Base-by-base conservation (phyloP, 179 eudicot genomes). In the Sideroxylon spinosum region DNA sequence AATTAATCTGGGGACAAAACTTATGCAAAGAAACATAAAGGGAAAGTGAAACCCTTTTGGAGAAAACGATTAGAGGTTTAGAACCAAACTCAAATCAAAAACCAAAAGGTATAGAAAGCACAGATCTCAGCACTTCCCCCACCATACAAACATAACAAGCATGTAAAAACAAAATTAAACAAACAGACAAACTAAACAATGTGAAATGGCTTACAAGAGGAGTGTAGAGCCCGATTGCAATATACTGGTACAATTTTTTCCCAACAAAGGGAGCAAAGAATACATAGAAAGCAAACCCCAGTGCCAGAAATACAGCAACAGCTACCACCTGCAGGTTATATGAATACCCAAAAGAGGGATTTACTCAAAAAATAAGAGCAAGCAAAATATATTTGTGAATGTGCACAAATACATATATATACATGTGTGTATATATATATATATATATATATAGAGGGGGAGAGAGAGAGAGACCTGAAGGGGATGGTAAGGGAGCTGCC, bases 211-310 rank as follows among this genome's bases (percentile, higher is more conserved):
- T 91, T 81, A 96, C 99, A 68, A 96, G 92, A 87, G 98, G 98
- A 83, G 98, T 96, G 82, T 96, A 96, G 80, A 96, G 81, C 75
- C 98, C 99, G 89, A 94, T 91, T 62, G 86, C 90, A 62, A 92
- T 91, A 72, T 91, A 94, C 87, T 96, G 98, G 79, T 88, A 89
- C 76, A 91, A 79, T 84, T 88, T 87, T 82, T 83, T 94, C 73
- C 98, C 99, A 76, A 96, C 97, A 94, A 96, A 96, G 70, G 99
- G 99, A 17, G 95, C 97, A 89, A 96, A 96, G 88, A 96, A 96
- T 2, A 96, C 99, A 89, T 94, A 96, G 79, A 90, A 96, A 81
- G 99, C 98, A 89, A 96, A 96, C 62, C 98, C 99, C 92, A 96
- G 69, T 79, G 99, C 99, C 82, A 94, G 70, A 85, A 96, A 96